A percentile compares a stretch with the other conserved stretches of the same genome.
These are phyloP conservation scores for Cladorrhinum samala DNA, from an alignment of 495 filamentous ascomycete species.

Conservation along the genomic window DNA sequence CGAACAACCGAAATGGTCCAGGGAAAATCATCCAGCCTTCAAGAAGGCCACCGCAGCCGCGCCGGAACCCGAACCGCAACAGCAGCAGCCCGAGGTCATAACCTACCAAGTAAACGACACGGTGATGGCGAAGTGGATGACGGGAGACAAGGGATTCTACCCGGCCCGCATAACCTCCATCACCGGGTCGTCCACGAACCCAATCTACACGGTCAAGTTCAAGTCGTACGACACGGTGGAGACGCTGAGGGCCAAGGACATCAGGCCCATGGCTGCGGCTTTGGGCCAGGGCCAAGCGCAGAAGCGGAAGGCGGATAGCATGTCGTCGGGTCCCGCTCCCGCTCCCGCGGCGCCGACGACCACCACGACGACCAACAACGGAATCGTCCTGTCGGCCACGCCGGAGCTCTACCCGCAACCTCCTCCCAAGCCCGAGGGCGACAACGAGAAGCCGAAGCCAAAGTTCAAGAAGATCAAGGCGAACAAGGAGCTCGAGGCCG, in stretches of 20 bases:
- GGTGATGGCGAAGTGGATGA: conserved; percentile 83
- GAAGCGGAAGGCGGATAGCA: conserved; percentile 89
- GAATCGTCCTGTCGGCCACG: conserved; percentile 76
- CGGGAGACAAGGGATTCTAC: conserved; percentile 87
- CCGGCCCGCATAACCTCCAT: conserved; percentile 88
- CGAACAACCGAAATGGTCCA: conserved; percentile 58
- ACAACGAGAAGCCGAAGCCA: conserved; percentile 37
- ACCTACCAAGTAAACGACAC: conserved; percentile 83
- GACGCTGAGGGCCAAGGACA: conserved; percentile 75
- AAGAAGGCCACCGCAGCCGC: conserved; percentile 45
- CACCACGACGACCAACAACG: conserved; percentile 29
- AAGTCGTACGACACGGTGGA: conserved; percentile 83
- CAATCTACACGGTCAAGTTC: conserved; percentile 91
- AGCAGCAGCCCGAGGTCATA: conserved; percentile 38
- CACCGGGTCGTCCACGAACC: conserved; percentile 79
- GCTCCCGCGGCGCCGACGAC: conserved; percentile 17
- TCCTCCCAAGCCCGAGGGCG: conserved; percentile 51
- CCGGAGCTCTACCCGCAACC: conserved; percentile 79
- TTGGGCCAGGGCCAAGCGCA: conserved; percentile 54
- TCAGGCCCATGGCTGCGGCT: conserved; percentile 61
- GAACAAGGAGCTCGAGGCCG: conserved; percentile 78
- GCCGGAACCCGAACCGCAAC: conserved; percentile 37
- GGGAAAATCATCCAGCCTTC: conserved; percentile 65
- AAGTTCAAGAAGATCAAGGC: conserved; percentile 76
- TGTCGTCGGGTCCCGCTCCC: conserved; percentile 26